Conservation (phyloP, 306 rosid genomes). For the Dryas drummondii region DNA sequence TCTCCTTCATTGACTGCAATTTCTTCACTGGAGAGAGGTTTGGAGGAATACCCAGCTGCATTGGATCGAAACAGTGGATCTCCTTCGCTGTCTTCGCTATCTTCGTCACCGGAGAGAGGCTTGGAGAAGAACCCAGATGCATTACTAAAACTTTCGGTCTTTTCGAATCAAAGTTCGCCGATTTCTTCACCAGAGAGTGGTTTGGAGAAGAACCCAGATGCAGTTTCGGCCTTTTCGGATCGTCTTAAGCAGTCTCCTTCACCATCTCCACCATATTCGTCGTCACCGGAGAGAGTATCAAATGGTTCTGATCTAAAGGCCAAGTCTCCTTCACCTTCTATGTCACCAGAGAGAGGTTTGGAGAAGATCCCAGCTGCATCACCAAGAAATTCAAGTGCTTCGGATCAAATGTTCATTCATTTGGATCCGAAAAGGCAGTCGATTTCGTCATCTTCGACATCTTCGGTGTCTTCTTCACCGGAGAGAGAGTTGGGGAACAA, state of each 20-base stretch:
- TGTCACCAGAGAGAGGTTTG: constrained; percentile 11
- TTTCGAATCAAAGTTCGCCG: constrained; percentile 20
- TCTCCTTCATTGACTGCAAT: constrained; percentile 31
- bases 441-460: constrained; percentile 22
- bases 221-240: constrained; percentile 22
- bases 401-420: constrained; percentile 10
- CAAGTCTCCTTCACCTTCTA: background rate
- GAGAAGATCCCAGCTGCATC: constrained; percentile 16
- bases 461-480: constrained; percentile 15
- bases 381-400: constrained; percentile 23
- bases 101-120: constrained; percentile 21
- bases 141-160: constrained; percentile 5
- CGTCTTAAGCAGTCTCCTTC: constrained; percentile 27
- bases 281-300: constrained; percentile 30
- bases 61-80: constrained; percentile 18
- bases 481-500: constrained; percentile 26
- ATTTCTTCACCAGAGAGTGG: constrained; percentile 31
- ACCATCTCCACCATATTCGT: background rate
- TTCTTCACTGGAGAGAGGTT: constrained; percentile 31
- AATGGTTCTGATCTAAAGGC: constrained; percentile 23
- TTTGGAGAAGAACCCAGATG: constrained; percentile 9
- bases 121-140: constrained; percentile 21
- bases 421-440: constrained; percentile 28
- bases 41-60: constrained; percentile 9
- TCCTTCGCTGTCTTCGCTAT: constrained; percentile 18